phyloP scores from a whole-genome alignment of 108 stramenopile species.

The Fistulifera pelliculosa region DNA sequence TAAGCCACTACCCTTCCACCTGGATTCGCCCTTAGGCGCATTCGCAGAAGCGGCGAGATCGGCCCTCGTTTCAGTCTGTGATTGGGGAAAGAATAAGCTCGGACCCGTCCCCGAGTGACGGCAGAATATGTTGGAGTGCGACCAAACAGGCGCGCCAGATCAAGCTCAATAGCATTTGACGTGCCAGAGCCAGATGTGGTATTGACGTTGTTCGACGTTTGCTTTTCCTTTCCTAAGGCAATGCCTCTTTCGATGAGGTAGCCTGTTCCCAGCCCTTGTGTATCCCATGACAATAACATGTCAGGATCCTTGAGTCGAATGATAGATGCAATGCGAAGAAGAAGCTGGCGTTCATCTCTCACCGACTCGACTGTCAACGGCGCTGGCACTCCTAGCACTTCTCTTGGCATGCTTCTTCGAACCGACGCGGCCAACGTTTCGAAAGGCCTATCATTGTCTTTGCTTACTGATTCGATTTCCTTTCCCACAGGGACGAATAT shows the following conservation, averaged over 20 bases:
- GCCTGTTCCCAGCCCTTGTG: constrained; percentile 73
- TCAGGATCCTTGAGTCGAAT: constrained; percentile 76
- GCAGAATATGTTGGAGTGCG: constrained; percentile 35
- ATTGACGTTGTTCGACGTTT: no score
- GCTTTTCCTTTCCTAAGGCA: constrained; percentile 18
- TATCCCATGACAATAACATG: constrained; percentile 77
- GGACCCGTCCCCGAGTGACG: not conserved
- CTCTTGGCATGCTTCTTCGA: constrained; percentile 18
- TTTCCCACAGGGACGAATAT: constrained; percentile 48
- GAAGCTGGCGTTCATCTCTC: constrained; percentile 43
- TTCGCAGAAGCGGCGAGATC: constrained; percentile 5
- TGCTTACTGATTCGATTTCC: constrained; percentile 13
- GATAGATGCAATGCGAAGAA: constrained; percentile 56
- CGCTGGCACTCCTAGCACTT: constrained; percentile 38
- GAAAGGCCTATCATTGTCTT: constrained; percentile 6
- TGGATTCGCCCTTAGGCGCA: constrained; percentile 1
- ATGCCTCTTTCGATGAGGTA: constrained; percentile 72
- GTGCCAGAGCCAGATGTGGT: no score
- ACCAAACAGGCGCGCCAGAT: constrained; percentile 75
- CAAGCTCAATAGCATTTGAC: constrained; percentile 18
- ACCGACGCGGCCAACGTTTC: constrained; percentile 9
- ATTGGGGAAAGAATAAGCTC: not conserved
- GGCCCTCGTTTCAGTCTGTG: not conserved
- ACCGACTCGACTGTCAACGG: constrained; percentile 39
- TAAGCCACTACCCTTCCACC: constrained; percentile 70